Evolutionary conservation across 805 yeast species (phyloP).

Genomic region (Ogataea methylovora): DNA sequence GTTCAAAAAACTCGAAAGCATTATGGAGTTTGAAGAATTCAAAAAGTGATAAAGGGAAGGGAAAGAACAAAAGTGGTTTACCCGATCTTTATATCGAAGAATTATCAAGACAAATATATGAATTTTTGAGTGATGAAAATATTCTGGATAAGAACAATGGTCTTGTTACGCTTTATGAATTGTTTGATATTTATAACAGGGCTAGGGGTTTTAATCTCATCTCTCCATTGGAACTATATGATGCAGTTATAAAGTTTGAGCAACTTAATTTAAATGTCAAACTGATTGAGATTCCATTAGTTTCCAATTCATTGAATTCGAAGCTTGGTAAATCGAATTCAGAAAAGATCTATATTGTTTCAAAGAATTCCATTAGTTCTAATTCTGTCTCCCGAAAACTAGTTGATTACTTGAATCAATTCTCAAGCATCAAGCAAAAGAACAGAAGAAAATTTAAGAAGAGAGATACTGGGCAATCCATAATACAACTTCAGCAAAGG

Average conservation of each 20-base stretch:
- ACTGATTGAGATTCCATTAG: constrained; percentile 42
- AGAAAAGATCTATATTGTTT: constrained; percentile 19
- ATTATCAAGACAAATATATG: constrained; percentile 72
- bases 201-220: constrained; percentile 61
- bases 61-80: constrained; percentile 7
- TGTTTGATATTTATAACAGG: constrained; percentile 58
- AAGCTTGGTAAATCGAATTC: constrained; percentile 17
- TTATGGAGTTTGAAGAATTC: constrained; percentile 12
- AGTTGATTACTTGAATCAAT: constrained; percentile 6
- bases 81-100: constrained; percentile 40
- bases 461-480: constrained; percentile 17
- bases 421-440: neutral
- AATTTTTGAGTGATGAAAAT: constrained; percentile 43
- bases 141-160: constrained; percentile 48
- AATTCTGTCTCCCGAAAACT: constrained; percentile 17
- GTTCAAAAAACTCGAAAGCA: constrained; percentile 12
- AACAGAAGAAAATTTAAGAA: neutral
- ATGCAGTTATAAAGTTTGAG: constrained; percentile 53
- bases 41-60: constrained; percentile 1
- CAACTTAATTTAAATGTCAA: constrained; percentile 27
- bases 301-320: constrained; percentile 24
- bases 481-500: constrained; percentile 19
- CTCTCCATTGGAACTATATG: constrained; percentile 58
- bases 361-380: constrained; percentile 15
- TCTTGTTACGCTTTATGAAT: constrained; percentile 51